These are phyloP conservation scores for Allantophomopsis lycopodina DNA, from an alignment of 2,329 filamentous ascomycete species.

Conservation along the genomic window DNA sequence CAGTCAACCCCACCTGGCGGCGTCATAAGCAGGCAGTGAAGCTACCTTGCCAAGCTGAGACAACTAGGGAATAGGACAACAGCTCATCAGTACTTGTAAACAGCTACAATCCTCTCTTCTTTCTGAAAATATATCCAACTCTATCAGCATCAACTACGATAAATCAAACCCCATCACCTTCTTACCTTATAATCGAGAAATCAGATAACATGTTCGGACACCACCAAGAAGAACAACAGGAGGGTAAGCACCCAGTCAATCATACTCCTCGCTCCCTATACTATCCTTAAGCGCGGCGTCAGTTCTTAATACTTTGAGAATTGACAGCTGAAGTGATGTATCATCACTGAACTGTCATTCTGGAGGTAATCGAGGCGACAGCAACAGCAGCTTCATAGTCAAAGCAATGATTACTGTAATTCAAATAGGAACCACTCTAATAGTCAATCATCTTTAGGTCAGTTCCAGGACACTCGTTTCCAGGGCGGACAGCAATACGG, in stretches of 20 bases:
- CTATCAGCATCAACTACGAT: too few species aligned
- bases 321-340: not conserved
- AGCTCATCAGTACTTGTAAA: too few species aligned
- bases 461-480: conserved; percentile 2
- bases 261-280: not conserved
- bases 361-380: not conserved
- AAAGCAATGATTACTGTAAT: not conserved
- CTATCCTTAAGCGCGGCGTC: not conserved
- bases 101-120: too few species aligned
- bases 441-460: not conserved
- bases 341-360: not conserved
- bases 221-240: conserved; percentile 4
- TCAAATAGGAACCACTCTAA: not conserved
- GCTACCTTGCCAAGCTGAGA: too few species aligned
- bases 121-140: too few species aligned
- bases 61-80: too few species aligned
- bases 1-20: too few species aligned
- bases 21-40: too few species aligned
- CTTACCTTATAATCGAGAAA: too few species aligned
- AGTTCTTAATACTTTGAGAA: not conserved
- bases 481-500: conserved; percentile 5
- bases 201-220: conserved; percentile 4
- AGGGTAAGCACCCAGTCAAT: not conserved
- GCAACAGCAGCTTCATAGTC: not conserved
- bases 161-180: too few species aligned